These are phyloP conservation scores for Shiraia sp. DNA, from an alignment of 2,329 filamentous ascomycete genomes.

Conservation along the genomic window DNA sequence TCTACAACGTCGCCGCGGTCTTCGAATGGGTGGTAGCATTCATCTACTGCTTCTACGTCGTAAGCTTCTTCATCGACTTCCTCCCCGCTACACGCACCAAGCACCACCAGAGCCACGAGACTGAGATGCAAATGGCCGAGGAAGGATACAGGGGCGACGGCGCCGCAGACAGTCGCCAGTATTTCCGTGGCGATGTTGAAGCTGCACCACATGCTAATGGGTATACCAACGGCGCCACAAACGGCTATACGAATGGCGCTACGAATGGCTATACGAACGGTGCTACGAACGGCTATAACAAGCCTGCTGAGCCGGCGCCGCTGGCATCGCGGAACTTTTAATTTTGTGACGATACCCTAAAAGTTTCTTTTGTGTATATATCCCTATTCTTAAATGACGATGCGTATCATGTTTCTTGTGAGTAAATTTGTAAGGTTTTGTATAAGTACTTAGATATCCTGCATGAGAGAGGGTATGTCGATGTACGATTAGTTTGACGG, in stretches of 20 bases:
- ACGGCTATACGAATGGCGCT: slow-evolving; percentile 19
- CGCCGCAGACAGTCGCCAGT: slow-evolving; percentile 29
- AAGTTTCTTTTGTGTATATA: slow-evolving; percentile 8
- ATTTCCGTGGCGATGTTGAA: slow-evolving; percentile 28
- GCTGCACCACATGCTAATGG: slow-evolving; percentile 10
- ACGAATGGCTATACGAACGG: slow-evolving; percentile 17
- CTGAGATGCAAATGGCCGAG: slow-evolving; percentile 40
- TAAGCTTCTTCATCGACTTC: slow-evolving; percentile 86
- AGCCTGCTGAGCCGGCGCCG: slow-evolving; percentile 21
- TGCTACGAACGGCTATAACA: slow-evolving; percentile 13
- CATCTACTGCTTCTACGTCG: slow-evolving; percentile 84
- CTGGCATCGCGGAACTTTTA: slow-evolving; percentile 36
- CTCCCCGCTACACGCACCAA: slow-evolving; percentile 73
- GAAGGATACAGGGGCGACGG: slow-evolving; percentile 28
- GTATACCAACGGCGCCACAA: slow-evolving; percentile 6
- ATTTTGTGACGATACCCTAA: slow-evolving; percentile 4
- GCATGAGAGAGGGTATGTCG: too few relatives aligned
- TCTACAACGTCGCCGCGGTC: slow-evolving; percentile 71
- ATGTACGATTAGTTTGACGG: too few relatives aligned
- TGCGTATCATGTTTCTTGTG: background rate
- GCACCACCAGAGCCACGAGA: slow-evolving; percentile 44
- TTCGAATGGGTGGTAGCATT: slow-evolving; percentile 81
- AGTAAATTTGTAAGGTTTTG: background rate
- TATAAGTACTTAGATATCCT: background rate
- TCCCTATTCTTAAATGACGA: background rate